Conservation (phyloP, 495 filamentous ascomycete species). For the Glonium stellatum region DNA sequence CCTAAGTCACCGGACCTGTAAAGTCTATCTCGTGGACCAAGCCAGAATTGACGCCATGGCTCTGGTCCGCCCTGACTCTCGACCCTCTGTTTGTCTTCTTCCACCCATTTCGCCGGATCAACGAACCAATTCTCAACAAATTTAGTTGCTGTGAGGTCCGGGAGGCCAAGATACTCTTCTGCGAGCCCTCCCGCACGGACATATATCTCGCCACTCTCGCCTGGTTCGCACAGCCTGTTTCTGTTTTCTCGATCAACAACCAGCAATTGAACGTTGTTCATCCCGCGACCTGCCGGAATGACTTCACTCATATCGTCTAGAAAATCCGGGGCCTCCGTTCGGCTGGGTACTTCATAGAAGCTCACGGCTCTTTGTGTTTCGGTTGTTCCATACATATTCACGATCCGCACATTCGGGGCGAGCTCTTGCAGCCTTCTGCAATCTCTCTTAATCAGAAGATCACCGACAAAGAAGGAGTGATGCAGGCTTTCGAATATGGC, state of each 20-base stretch:
- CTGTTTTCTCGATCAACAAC: slow-evolving; percentile 77
- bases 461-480: slow-evolving; percentile 88
- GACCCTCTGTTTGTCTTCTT: slow-evolving; percentile 49
- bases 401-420: slow-evolving; percentile 70
- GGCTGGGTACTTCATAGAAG: slow-evolving; percentile 77
- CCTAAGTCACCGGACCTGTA: slow-evolving; percentile 83
- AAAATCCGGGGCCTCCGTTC: slow-evolving; percentile 56
- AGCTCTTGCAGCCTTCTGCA: slow-evolving; percentile 71
- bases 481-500: slow-evolving; percentile 70
- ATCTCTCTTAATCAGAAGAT: slow-evolving; percentile 80
- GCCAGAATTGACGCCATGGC: slow-evolving; percentile 72
- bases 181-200: slow-evolving; percentile 84
- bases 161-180: slow-evolving; percentile 73
- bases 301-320: slow-evolving; percentile 69
- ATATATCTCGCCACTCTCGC: slow-evolving; percentile 82
- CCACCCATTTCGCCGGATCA: slow-evolving; percentile 63
- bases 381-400: slow-evolving; percentile 90
- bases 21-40: slow-evolving; percentile 77
- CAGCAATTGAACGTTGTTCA: slow-evolving; percentile 87
- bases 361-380: slow-evolving; percentile 83
- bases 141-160: slow-evolving; percentile 65
- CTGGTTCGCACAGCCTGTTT: slow-evolving; percentile 65
- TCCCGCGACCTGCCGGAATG: slow-evolving; percentile 81
- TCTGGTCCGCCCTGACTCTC: slow-evolving; percentile 43
- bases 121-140: slow-evolving; percentile 90